phyloP scores from a whole-genome alignment of 2,329 filamentous ascomycete species.

The Neopestalotiopsis sp. region DNA sequence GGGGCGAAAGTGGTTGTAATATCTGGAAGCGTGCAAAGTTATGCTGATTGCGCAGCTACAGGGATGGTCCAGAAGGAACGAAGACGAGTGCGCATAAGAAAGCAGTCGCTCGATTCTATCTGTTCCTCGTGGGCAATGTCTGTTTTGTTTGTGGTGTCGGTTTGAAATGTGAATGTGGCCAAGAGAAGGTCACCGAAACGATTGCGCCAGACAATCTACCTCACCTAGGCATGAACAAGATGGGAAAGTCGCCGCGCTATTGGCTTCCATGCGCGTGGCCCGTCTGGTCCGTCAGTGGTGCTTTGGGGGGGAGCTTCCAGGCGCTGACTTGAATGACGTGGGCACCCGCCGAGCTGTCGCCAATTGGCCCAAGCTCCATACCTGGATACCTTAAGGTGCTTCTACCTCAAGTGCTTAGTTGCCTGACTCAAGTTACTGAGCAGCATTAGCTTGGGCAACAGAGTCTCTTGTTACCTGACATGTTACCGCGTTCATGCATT shows the following conservation, averaged over 20 bases:
- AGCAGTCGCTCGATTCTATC: neutral
- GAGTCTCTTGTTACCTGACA: too few relatives aligned
- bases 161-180: neutral
- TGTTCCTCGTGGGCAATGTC: neutral
- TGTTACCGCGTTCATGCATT: too few relatives aligned
- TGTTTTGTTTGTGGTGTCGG: neutral
- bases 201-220: neutral
- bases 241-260: neutral
- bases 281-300: neutral
- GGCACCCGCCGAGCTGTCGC: neutral
- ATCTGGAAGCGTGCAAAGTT: neutral
- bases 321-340: slow-evolving; percentile 17
- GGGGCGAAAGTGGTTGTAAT: neutral
- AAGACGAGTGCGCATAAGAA: neutral
- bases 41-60: slow-evolving; percentile 6
- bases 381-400: neutral
- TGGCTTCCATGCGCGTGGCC: neutral
- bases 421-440: neutral
- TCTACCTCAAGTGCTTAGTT: neutral
- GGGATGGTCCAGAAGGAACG: neutral
- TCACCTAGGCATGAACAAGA: neutral
- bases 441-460: neutral
- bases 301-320: slow-evolving; percentile 11
- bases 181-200: neutral
- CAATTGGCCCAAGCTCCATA: slow-evolving; percentile 3